Conservation (phyloP, 768 basidiomycete species). For the Infundibulicybe gibba region DNA sequence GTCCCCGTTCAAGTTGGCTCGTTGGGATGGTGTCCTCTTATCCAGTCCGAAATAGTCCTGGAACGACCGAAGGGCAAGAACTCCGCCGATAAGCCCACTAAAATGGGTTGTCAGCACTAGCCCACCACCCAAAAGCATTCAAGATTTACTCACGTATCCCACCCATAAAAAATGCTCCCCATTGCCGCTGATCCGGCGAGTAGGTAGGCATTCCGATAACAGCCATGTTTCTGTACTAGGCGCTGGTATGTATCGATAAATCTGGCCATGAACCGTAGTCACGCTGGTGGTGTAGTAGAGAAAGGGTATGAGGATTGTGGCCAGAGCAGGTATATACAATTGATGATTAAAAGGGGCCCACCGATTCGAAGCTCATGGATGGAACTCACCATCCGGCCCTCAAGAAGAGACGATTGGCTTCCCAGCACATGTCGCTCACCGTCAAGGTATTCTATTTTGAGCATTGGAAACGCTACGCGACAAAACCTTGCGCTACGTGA, state of each 20-base stretch:
- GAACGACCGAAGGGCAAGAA: slow-evolving; percentile 42
- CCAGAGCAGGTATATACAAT: too few relatives aligned
- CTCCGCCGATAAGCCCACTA: slow-evolving; percentile 43
- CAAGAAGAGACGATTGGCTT: too few relatives aligned
- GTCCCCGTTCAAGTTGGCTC: slow-evolving; percentile 42
- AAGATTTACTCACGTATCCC: slow-evolving; percentile 32
- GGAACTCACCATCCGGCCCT: slow-evolving; percentile 13
- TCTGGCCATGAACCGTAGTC: too few relatives aligned
- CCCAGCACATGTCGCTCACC: too few relatives aligned
- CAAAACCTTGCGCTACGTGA: too few relatives aligned
- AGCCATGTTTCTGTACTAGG: slow-evolving; percentile 15
- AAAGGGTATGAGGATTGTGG: too few relatives aligned
- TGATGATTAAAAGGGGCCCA: too few relatives aligned
- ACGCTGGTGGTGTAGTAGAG: too few relatives aligned
- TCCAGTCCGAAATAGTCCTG: slow-evolving; percentile 44
- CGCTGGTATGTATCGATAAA: too few relatives aligned
- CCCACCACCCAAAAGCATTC: not conserved
- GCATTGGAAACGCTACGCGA: too few relatives aligned
- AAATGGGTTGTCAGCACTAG: slow-evolving; percentile 2
- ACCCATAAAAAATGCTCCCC: slow-evolving; percentile 47
- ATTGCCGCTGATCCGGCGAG: slow-evolving; percentile 41
- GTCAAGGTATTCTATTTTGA: too few relatives aligned
- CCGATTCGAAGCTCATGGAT: too few relatives aligned
- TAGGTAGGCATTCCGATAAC: slow-evolving; percentile 41
- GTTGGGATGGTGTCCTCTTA: slow-evolving; percentile 27